Base-by-base conservation (phyloP, 2,329 filamentous ascomycete species). In the Microsporum canis region DNA sequence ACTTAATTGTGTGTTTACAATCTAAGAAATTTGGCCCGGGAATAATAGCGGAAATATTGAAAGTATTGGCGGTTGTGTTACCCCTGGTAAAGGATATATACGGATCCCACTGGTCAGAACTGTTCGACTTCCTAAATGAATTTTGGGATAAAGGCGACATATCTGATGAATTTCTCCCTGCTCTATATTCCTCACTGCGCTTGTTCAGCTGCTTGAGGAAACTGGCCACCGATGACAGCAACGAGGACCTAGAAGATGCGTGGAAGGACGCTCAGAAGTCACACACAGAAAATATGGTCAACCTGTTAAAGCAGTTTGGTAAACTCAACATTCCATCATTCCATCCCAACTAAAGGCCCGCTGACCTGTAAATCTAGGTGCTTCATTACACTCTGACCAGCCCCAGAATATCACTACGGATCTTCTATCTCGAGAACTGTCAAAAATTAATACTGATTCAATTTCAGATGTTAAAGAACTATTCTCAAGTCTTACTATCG, bases 161-260 rank as follows among this genome's bases (percentile, higher is more conserved):
- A 1, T 76, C 78, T 5, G 78, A 84, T 14, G 71, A 77, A 10
- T 77, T 78, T 3, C 68, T 89, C 0, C 82, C 88, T 0, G 81
- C 86, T 31, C 76, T 91, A 0, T 81, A 91, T 68, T 81, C 87
- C 3, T 89, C 89, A 0, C 77, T 96, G 31, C 87, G 86, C 69
- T 77, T 97, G 0, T 84, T 87, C 63, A 79, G 79, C 14, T 78
- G 78, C 0, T 71, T 97, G 1, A 82, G 84, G 64, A 78, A 77
- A 2, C 73, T 92, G 0, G 74, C 76, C 0, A 69, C 69, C 23
- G 69, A 69, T 6, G 79, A 91, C 17, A 80, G 86, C 1, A 96
- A 96, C 64, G 92, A 97, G 64, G 92, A 97, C 70, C 79, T 96
- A 0, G 76, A 84, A 12, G 91, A 96, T 68, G 84, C 84, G 0